Evolutionary conservation across 495 filamentous ascomycete genomes (phyloP), one percentile per base, ranked within the genome.

Genomic region (Penicillium maclennaniae): DNA sequence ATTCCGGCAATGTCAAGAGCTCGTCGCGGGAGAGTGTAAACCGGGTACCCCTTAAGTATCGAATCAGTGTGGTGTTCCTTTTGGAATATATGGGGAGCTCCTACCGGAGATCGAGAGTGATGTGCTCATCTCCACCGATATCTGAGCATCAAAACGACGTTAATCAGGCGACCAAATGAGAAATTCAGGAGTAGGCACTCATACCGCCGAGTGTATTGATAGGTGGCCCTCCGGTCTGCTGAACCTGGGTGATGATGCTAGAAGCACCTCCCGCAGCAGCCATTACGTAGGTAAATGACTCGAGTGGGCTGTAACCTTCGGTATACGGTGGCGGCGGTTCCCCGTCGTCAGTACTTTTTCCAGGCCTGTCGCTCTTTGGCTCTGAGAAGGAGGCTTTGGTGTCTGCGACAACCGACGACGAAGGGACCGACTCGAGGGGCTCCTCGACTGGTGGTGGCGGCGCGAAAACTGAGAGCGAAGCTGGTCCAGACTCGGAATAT

Each of bases 171-270:
- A 19, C 19, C n/a, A 2, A 17, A n/a, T 12, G 4, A 25, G 10
- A 5, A 12, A 15, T 4, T 12, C 14, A 10, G 2, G 14, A 5
- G 10, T 9, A 16, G 14, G 4, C 4, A 20, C 45, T 46, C 83
- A 56, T 82, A 92, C 92, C 92, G 81, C 88, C 89, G 52, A 97
- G 73, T 49, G 86, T 86, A 69, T 92, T 95, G 49, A 96, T 85
- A 14, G 89, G 87, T 58, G 90, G 89, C 20, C 80, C 79, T 51
- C 87, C 92, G 56, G 87, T 85, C 70, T 97, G 93, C 63, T 93
- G 89, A 49, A 98, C 93, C 76, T 98, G 93, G 71, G 93, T 98
- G 72, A 98, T 92, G 66, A 98, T 95, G 83, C 92, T 97, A 74
- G 92, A 86, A 59, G 91, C 89, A 71, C 91, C 93, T 79, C 91